Conservation (phyloP, 1,284 basidiomycete genomes). For the Omphalotus olearius region DNA sequence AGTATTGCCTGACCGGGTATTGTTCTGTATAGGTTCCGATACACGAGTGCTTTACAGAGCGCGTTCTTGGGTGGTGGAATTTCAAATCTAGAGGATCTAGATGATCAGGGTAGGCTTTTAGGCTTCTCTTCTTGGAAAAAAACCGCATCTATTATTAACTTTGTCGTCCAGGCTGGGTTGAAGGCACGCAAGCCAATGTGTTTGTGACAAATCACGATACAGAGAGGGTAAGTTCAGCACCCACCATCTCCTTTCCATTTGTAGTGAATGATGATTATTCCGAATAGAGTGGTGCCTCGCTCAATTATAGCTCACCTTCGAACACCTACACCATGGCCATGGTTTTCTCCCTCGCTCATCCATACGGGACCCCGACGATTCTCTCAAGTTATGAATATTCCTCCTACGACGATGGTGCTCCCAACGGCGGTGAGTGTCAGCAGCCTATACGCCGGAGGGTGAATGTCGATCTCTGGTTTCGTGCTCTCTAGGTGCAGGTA, state of each 20-base stretch:
- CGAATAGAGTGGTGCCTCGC: slow-evolving; percentile 43
- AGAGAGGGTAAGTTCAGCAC: slow-evolving; percentile 43
- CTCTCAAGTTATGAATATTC: slow-evolving; percentile 59
- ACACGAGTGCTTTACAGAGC: slow-evolving; percentile 45
- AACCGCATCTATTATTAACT: not conserved
- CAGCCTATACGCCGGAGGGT: too few species aligned
- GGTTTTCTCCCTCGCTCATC: slow-evolving; percentile 62
- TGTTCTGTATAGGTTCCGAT: slow-evolving; percentile 49
- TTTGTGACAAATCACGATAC: slow-evolving; percentile 72
- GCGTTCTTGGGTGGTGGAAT: slow-evolving; percentile 52
- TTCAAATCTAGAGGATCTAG: slow-evolving; percentile 48
- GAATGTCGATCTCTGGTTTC: too few species aligned
- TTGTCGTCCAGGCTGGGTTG: slow-evolving; percentile 46
- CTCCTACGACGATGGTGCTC: slow-evolving; percentile 49
- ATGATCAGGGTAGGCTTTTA: slow-evolving; percentile 39
- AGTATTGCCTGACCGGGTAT: not conserved
- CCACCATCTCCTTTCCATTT: not conserved
- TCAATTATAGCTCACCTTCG: slow-evolving; percentile 57
- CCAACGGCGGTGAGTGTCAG: slow-evolving; percentile 40
- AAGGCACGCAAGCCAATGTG: slow-evolving; percentile 51
- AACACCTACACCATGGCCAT: slow-evolving; percentile 59
- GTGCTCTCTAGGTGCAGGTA: slow-evolving; percentile 33
- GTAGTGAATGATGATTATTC: not conserved
- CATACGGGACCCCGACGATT: slow-evolving; percentile 63
- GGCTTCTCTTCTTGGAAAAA: not conserved